phyloP scores from a whole-genome alignment of 352 stramenopile genomes.

The Pythium aphanidermatum region DNA sequence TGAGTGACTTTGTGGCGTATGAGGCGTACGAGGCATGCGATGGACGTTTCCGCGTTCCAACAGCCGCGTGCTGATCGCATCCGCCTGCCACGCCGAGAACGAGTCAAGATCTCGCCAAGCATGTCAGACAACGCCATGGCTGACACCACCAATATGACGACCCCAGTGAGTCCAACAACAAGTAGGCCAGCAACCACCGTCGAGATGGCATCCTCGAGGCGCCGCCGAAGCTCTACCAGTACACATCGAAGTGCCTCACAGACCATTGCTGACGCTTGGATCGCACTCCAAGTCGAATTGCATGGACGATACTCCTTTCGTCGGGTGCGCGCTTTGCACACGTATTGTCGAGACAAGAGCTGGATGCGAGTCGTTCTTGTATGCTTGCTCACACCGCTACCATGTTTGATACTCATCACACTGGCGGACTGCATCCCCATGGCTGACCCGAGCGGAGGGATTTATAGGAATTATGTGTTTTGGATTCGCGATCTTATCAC shows the following conservation, averaged over 20 bases:
- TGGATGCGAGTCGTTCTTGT: neutral
- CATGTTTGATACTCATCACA: constrained; percentile 6
- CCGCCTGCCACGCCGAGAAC: too few species aligned
- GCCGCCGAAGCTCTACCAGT: too few species aligned
- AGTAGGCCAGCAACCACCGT: too few species aligned
- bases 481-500: constrained; percentile 26
- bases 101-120: too few species aligned
- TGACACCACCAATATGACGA: too few species aligned
- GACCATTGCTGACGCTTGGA: constrained; percentile 3
- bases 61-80: neutral
- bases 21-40: constrained; percentile 41
- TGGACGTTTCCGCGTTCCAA: constrained; percentile 25
- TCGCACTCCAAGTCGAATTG: constrained; percentile 9
- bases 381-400: constrained; percentile 3
- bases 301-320: constrained; percentile 8
- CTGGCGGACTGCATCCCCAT: constrained; percentile 1
- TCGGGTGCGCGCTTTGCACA: neutral
- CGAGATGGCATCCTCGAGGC: too few species aligned
- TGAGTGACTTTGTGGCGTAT: constrained; percentile 59
- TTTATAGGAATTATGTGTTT: constrained; percentile 28
- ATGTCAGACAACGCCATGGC: too few species aligned
- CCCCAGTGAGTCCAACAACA: too few species aligned
- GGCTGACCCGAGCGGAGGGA: constrained; percentile 14
- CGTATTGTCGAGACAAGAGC: neutral
- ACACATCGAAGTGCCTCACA: neutral